Conservation (phyloP, 371 early-diverging fungal genomes). For the Actinomucor elegans region DNA sequence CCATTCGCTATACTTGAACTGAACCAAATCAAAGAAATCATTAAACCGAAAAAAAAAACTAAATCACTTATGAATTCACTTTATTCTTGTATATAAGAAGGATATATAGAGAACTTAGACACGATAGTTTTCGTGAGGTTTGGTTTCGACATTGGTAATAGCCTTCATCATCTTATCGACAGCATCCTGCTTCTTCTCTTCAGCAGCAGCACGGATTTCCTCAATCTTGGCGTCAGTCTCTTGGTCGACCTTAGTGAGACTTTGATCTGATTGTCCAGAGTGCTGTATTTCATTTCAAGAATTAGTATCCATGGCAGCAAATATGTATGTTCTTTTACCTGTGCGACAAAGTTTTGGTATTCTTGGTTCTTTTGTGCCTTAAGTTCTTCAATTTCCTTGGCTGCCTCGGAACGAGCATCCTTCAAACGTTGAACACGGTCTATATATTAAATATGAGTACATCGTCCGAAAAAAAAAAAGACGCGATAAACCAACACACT, state of each 20-base stretch:
- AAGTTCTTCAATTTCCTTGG: constrained; percentile 87
- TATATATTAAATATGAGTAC: constrained; percentile 22
- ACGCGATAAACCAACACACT: constrained; percentile 8
- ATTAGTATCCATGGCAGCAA: no score
- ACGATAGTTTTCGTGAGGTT: constrained; percentile 64
- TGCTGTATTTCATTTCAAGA: no score
- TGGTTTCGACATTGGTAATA: constrained; percentile 72
- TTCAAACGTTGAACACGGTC: constrained; percentile 92
- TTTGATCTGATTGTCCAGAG: constrained; percentile 73
- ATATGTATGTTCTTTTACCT: constrained; percentile 55
- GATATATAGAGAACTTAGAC: constrained; percentile 15
- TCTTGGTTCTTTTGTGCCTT: constrained; percentile 85
- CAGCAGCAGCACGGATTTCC: constrained; percentile 63
- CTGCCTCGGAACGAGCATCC: constrained; percentile 93
- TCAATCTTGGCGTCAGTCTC: constrained; percentile 81
- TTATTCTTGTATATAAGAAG: no score
- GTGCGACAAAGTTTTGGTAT: constrained; percentile 78
- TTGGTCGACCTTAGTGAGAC: constrained; percentile 63
- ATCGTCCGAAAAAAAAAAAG: no score
- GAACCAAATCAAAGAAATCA: no score
- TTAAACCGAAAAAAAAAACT: no score
- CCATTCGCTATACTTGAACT: no score
- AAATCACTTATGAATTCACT: no score
- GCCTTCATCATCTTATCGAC: constrained; percentile 73
- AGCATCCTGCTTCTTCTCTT: constrained; percentile 72